These are phyloP conservation scores for Ricinus communis DNA, from an alignment of 345 rosid species.

Conservation along the genomic window DNA sequence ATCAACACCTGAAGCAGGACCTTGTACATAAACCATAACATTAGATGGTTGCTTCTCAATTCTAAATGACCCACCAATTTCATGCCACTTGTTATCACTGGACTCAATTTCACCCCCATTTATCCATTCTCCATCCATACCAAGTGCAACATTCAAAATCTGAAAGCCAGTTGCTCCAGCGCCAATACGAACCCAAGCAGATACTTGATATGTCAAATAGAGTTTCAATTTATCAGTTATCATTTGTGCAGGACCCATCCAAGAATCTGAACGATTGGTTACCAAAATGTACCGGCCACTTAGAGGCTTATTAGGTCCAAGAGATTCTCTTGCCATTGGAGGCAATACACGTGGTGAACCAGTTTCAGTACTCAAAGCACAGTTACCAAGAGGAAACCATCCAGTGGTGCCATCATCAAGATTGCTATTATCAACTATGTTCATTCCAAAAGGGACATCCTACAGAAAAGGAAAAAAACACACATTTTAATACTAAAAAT, in stretches of 20 bases:
- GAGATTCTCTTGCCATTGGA: conserved; percentile 77
- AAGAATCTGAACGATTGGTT: conserved; percentile 69
- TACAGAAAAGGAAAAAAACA: conserved; percentile 21
- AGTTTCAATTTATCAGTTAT: conserved; percentile 71
- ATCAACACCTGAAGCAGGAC: conserved; percentile 74
- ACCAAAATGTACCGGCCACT: conserved; percentile 69
- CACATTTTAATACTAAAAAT: conserved; percentile 15
- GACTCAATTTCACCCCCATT: conserved; percentile 83
- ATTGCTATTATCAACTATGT: conserved; percentile 68
- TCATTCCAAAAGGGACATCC: conserved; percentile 68
- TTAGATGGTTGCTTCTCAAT: conserved; percentile 75
- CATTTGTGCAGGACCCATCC: conserved; percentile 98
- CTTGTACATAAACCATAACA: conserved; percentile 79
- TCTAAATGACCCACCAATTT: conserved; percentile 83
- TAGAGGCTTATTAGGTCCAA: conserved; percentile 55
- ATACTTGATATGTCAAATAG: conserved; percentile 81
- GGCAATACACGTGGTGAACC: conserved; percentile 85
- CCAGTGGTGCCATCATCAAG: conserved; percentile 53
- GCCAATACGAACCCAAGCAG: conserved; percentile 82
- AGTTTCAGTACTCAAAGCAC: conserved; percentile 53
- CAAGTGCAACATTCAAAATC: conserved; percentile 75
- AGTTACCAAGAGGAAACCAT: conserved; percentile 90
- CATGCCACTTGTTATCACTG: conserved; percentile 70
- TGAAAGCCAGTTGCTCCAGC: conserved; percentile 57
- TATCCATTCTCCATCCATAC: conserved; percentile 79